Percentiles rank a stretch among this genome's conserved stretches.
These are phyloP conservation scores for Nakaseomyces glabratus DNA, from an alignment of 1,139 yeast genomes.

Conservation along the genomic window DNA sequence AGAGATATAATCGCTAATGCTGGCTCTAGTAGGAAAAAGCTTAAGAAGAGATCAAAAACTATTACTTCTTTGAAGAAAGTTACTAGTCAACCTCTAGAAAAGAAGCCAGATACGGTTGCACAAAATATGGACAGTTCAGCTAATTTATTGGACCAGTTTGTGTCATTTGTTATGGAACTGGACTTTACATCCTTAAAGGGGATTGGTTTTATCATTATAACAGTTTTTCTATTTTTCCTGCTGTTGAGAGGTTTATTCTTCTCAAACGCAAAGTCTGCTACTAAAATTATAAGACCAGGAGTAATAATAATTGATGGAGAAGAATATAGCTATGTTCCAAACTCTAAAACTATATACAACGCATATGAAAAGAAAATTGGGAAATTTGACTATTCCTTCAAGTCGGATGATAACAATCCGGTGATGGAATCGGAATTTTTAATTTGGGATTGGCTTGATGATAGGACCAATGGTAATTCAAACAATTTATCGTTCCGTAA, in stretches of 20 bases:
- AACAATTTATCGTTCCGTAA: constrained; percentile 12
- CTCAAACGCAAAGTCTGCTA: constrained; percentile 13
- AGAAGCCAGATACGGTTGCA: constrained; percentile 14
- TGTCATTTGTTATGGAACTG: constrained; percentile 12
- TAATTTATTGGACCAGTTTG: neutral
- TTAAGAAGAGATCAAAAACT: constrained; percentile 26
- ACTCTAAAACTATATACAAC: constrained; percentile 36
- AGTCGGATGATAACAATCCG: constrained; percentile 11
- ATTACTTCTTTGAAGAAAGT: constrained; percentile 22
- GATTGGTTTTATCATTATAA: constrained; percentile 11
- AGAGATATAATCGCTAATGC: constrained; percentile 38
- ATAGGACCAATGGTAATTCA: constrained; percentile 35
- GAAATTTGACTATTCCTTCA: constrained; percentile 17
- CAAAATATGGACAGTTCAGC: constrained; percentile 10
- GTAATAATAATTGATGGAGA: constrained; percentile 34
- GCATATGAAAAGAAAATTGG: constrained; percentile 33
- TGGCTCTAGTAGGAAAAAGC: constrained; percentile 26
- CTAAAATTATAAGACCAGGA: constrained; percentile 19
- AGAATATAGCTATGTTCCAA: constrained; percentile 41
- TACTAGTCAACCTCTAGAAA: constrained; percentile 27
- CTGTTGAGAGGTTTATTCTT: constrained; percentile 15
- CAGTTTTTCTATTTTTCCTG: constrained; percentile 10
- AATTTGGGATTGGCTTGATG: constrained; percentile 77
- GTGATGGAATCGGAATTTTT: constrained; percentile 46
- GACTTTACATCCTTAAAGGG: constrained; percentile 23